Evolutionary conservation across 1,284 basidiomycete genomes (phyloP).

Genomic region (Chalciporus piperatoides): DNA sequence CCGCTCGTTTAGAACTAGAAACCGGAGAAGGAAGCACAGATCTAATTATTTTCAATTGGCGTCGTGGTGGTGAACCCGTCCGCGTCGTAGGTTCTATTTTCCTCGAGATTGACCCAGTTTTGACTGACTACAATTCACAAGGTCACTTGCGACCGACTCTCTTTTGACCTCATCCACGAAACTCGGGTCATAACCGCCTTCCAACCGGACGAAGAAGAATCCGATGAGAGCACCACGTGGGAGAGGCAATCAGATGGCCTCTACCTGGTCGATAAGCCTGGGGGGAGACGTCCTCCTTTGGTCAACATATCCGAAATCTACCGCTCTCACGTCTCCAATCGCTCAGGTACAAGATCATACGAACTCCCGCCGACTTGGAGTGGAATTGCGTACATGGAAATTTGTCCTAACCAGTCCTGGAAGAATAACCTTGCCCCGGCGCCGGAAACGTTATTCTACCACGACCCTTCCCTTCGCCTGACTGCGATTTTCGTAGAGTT

Average conservation of each 20-base stretch:
- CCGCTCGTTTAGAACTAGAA: conserved; percentile 32
- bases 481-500: conserved; percentile 31
- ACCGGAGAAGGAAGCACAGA: conserved; percentile 33
- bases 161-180: conserved; percentile 33
- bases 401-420: conserved; percentile 30
- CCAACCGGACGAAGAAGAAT: conserved; percentile 35
- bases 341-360: conserved; percentile 24
- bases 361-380: conserved; percentile 33
- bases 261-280: conserved; percentile 26
- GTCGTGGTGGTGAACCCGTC: conserved; percentile 24
- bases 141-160: conserved; percentile 32
- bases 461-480: conserved; percentile 27
- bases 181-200: conserved; percentile 24
- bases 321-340: conserved; percentile 5
- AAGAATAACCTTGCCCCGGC: conserved; percentile 11
- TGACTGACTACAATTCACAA: conserved; percentile 9
- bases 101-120: neutral
- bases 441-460: conserved; percentile 30
- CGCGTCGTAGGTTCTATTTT: conserved; percentile 23
- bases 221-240: conserved; percentile 30
- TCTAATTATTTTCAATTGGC: conserved; percentile 31
- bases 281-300: conserved; percentile 31
- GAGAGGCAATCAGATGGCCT: conserved; percentile 32
- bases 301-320: conserved; percentile 28
- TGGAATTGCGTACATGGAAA: conserved; percentile 28